Evolutionary conservation across 2,329 filamentous ascomycete species (phyloP), one percentile per base, ranked within the genome.

Genomic region (Ophioceras dolichostomum): DNA sequence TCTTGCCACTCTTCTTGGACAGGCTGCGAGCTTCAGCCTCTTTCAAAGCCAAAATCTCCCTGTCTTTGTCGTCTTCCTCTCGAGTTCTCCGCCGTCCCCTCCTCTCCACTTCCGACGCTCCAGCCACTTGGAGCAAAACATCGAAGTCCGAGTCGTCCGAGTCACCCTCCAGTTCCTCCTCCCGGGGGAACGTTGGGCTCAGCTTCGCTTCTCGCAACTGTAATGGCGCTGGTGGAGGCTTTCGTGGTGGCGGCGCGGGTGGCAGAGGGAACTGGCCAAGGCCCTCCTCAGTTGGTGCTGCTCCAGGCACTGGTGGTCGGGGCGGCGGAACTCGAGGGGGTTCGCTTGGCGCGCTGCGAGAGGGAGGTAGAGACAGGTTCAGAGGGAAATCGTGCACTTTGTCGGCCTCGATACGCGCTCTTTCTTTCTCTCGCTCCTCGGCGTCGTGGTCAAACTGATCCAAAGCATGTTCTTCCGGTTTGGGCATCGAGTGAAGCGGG

Each of bases 61-160:
- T 76, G 38, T 85, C 73, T 38, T 70, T 70, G 47, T 95, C 86
- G 49, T 95, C 88, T 43, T 94, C 85, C 54, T 89, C 86, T 37
- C 88, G 73, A 3, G 87, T 94, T 56, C 82, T 85, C 47, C 85
- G 71, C 41, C 87, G 74, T 8, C 87, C 89, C 43, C 88, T 73
- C 37, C 76, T 64, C 10, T 71, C 64, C 26, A 70, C 60, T 5
- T 60, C 54, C 0, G 70, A 63, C 35, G 79, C 64, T 44, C 82
- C 78, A 32, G 79, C 70, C 4, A 80, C 76, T 43, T 84, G 79
- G 10, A 85, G 59, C 26, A 83, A 70, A 44, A 88, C 82, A 41
- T 91, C 85, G 47, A 88, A 91, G 45, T 94, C 87, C 0, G 84
- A 88, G 41, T 85, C 84, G 0, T 79, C 80, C 0, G 84, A 88